phyloP scores from a whole-genome alignment of 306 rosid species.

The Glycyrrhiza uralensis region DNA sequence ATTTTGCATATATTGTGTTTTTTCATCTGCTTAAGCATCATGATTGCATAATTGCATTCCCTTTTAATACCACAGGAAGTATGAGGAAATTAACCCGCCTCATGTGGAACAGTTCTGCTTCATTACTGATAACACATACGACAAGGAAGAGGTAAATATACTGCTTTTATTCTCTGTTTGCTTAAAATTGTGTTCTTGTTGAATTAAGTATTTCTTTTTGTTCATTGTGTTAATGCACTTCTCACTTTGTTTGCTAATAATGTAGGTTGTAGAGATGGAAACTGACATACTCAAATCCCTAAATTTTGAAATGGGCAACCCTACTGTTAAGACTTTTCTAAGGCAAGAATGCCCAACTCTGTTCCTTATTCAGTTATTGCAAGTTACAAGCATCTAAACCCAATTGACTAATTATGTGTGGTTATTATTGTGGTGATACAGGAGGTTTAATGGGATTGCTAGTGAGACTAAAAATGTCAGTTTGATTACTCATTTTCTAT shows the following conservation, averaged over 20 bases:
- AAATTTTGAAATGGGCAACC: constrained; percentile 67
- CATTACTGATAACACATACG: constrained; percentile 61
- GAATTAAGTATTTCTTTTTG: not conserved
- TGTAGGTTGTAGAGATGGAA: constrained; percentile 73
- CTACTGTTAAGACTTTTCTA: constrained; percentile 64
- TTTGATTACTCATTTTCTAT: not conserved
- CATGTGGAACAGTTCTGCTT: constrained; percentile 65
- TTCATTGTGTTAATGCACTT: not conserved
- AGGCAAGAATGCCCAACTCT: constrained; percentile 39
- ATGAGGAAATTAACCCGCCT: constrained; percentile 76
- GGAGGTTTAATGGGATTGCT: constrained; percentile 49
- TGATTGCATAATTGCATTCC: too few relatives aligned
- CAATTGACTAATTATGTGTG: not conserved
- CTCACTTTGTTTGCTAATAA: not conserved
- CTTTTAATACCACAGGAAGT: too few relatives aligned
- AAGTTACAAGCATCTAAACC: not conserved
- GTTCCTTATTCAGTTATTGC: not conserved
- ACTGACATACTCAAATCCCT: constrained; percentile 57
- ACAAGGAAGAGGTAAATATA: constrained; percentile 47
- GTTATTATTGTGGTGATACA: constrained; percentile 27
- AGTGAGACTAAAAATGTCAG: constrained; percentile 44
- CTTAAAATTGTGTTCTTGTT: not conserved
- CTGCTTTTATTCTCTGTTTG: not conserved
- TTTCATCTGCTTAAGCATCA: not conserved
- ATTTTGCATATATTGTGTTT: not conserved